Conservation (phyloP, 2,329 filamentous ascomycete species). For the Claviceps sp. region DNA sequence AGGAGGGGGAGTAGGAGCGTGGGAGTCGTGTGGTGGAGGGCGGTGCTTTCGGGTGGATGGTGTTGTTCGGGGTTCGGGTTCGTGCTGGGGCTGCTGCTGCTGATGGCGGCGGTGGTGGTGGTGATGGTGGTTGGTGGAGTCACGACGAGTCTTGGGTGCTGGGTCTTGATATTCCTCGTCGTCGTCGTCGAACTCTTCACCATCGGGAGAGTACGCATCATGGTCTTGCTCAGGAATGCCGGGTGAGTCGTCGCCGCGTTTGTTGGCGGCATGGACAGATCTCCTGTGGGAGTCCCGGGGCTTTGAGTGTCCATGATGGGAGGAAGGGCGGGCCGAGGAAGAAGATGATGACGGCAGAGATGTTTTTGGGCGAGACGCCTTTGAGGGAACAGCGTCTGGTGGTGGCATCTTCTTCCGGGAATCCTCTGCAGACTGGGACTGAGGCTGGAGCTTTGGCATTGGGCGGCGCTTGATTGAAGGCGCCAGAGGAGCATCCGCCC, state of each 20-base stretch:
- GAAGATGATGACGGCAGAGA: constrained; percentile 17
- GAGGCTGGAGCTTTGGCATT: constrained; percentile 14
- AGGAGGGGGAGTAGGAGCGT: constrained; percentile 13
- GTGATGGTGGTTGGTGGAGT: constrained; percentile 12
- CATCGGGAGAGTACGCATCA: constrained; percentile 13
- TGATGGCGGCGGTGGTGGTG: too few relatives aligned
- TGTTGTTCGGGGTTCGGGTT: too few relatives aligned
- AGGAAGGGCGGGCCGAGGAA: constrained; percentile 16
- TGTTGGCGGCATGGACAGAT: constrained; percentile 21
- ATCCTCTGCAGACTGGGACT: constrained; percentile 27
- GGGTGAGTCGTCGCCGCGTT: constrained; percentile 23
- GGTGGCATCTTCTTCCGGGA: constrained; percentile 37
- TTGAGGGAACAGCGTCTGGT: constrained; percentile 20
- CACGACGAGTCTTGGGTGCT: constrained; percentile 13
- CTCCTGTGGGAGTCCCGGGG: constrained; percentile 16
- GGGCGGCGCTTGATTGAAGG: constrained; percentile 25
- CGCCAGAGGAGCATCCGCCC: constrained; percentile 22
- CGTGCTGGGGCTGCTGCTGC: too few relatives aligned
- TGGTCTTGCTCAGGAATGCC: constrained; percentile 24
- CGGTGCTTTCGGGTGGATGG: constrained; percentile 22
- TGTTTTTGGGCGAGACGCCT: constrained; percentile 19
- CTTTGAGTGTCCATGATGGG: constrained; percentile 17
- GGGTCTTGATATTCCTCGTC: too few relatives aligned
- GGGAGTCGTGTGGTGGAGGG: constrained; percentile 27
- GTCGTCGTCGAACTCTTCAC: too few relatives aligned